Conservation (phyloP, 805 yeast species). For the Starmerella vaccinii region DNA sequence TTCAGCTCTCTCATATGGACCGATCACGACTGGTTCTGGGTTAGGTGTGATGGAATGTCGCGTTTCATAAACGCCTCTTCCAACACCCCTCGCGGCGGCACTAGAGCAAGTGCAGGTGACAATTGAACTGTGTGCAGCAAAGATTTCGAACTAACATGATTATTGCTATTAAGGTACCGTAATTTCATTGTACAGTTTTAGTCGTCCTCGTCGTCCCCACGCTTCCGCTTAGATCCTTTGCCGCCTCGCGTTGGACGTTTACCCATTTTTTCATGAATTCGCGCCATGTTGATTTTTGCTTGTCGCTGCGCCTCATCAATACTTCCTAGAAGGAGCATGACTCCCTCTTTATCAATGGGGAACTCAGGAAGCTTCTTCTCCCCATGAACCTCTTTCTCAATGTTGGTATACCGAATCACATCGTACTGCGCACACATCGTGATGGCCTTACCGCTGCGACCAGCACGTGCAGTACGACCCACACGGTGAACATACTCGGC, state of each 20-base stretch:
- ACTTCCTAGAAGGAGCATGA: conserved; percentile 66
- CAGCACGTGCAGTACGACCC: conserved; percentile 94
- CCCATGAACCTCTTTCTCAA: conserved; percentile 68
- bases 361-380: conserved; percentile 74
- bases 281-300: conserved; percentile 72
- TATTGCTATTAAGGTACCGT: no score
- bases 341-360: conserved; percentile 63
- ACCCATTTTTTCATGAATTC: conserved; percentile 42
- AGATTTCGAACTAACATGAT: no score
- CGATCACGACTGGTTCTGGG: not conserved
- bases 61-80: no score
- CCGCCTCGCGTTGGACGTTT: conserved; percentile 25
- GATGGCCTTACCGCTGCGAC: conserved; percentile 85
- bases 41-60: not conserved
- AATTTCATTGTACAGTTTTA: not conserved
- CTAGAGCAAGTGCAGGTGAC: no score
- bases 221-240: conserved; percentile 35
- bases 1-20: not conserved
- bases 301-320: conserved; percentile 89
- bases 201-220: conserved; percentile 41
- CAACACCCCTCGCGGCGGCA: no score
- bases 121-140: no score
- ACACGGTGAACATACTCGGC: conserved; percentile 88
- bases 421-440: conserved; percentile 92
- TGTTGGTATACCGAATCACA: conserved; percentile 73